Evolutionary conservation across 768 basidiomycete species (phyloP).

Genomic region (Solioccasus polychromus): DNA sequence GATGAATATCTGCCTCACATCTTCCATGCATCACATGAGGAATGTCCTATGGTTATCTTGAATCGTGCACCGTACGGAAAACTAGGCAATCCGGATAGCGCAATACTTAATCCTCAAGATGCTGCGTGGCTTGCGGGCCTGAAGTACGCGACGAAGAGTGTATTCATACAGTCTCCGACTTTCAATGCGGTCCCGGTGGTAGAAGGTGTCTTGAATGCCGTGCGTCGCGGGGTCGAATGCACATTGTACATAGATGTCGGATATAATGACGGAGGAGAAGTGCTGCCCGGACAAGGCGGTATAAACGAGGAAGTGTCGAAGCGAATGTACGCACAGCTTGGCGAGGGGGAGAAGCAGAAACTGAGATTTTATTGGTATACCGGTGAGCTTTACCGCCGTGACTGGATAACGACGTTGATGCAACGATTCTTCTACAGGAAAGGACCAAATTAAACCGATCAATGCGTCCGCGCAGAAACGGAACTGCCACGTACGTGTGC

Average conservation of each 20-base stretch:
- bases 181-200: constrained; percentile 66
- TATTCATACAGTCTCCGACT: constrained; percentile 77
- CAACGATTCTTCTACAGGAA: constrained; percentile 32
- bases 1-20: constrained; percentile 62
- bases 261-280: constrained; percentile 57
- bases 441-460: constrained; percentile 62
- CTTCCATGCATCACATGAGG: constrained; percentile 52
- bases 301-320: constrained; percentile 69
- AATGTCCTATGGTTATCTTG: constrained; percentile 64
- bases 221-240: constrained; percentile 57
- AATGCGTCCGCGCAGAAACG: constrained; percentile 65
- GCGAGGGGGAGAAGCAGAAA: constrained; percentile 42
- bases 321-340: constrained; percentile 52
- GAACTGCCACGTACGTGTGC: constrained; percentile 56
- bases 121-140: constrained; percentile 67
- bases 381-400: constrained; percentile 13
- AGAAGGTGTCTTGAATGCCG: constrained; percentile 55
- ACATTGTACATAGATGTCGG: constrained; percentile 59
- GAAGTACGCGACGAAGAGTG: constrained; percentile 52
- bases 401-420: background rate
- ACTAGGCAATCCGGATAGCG: constrained; percentile 39
- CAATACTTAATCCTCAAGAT: constrained; percentile 57
- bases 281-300: constrained; percentile 65
- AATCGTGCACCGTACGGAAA: constrained; percentile 60
- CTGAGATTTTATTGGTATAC: constrained; percentile 58